Evolutionary conservation across 2,329 filamentous ascomycete species (phyloP).

Genomic region (Blumeria graminis): DNA sequence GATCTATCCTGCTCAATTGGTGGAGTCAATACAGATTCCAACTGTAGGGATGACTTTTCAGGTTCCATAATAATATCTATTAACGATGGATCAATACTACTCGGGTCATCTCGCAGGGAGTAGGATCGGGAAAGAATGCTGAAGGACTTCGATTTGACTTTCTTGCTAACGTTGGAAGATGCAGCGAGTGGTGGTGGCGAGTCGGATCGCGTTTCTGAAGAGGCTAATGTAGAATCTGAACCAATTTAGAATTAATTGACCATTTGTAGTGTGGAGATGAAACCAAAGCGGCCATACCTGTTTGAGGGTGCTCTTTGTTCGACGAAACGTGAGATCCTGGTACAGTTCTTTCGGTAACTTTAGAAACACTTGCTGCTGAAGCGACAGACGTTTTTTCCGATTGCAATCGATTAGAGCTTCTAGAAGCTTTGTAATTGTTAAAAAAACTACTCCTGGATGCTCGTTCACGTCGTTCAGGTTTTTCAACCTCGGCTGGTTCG

Average conservation of each 20-base stretch:
- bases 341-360: constrained; percentile 12
- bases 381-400: constrained; percentile 15
- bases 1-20: constrained; percentile 31
- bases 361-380: constrained; percentile 15
- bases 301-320: constrained; percentile 10
- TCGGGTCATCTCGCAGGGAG: constrained; percentile 20
- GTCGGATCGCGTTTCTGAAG: constrained; percentile 11
- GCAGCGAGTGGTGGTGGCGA: constrained; percentile 8
- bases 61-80: constrained; percentile 10
- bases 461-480: constrained; percentile 8
- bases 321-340: constrained; percentile 13
- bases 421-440: constrained; percentile 22
- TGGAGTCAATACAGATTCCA: constrained; percentile 32
- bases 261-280: constrained; percentile 3
- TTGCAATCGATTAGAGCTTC: constrained; percentile 20
- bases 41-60: constrained; percentile 15
- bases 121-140: constrained; percentile 18
- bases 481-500: constrained; percentile 4
- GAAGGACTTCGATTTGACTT: constrained; percentile 15
- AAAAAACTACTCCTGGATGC: constrained; percentile 18
- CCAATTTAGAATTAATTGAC: background rate
- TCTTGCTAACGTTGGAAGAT: constrained; percentile 8
- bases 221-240: constrained; percentile 10
- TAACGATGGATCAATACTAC: constrained; percentile 8
- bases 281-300: constrained; percentile 12